Conservation (phyloP, 2,329 filamentous ascomycete genomes). For the Pestalotiopsis sp. region DNA sequence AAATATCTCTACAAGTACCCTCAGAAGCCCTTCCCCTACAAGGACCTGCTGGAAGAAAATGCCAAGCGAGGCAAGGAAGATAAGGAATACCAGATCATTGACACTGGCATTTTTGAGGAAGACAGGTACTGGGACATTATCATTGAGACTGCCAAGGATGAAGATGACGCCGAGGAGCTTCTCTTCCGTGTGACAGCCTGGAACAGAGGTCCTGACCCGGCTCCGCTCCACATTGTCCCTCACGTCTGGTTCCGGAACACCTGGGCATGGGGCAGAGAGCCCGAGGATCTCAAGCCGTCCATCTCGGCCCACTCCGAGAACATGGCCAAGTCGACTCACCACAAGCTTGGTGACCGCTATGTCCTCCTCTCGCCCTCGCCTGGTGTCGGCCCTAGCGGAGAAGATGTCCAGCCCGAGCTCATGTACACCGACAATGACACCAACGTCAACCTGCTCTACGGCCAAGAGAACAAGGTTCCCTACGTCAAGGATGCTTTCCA, state of each 20-base stretch:
- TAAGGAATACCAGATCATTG: conserved; percentile 87
- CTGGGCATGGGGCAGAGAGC: conserved; percentile 90
- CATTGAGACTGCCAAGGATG: conserved; percentile 94
- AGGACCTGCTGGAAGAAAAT: conserved; percentile 85
- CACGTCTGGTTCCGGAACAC: conserved; percentile 98
- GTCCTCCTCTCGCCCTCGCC: conserved; percentile 88
- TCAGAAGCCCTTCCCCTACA: conserved; percentile 87
- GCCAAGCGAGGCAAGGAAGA: conserved; percentile 75
- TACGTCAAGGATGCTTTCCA: conserved; percentile 98
- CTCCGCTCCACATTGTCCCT: conserved; percentile 89
- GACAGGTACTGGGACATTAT: conserved; percentile 96
- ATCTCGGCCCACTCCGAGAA: conserved; percentile 69
- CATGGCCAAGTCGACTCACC: conserved; percentile 76
- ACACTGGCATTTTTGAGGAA: conserved; percentile 87
- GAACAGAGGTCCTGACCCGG: conserved; percentile 89
- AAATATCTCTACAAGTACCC: conserved; percentile 98
- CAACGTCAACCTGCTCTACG: conserved; percentile 79
- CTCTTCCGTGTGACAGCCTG: conserved; percentile 94
- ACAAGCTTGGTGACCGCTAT: conserved; percentile 80
- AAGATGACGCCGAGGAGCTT: conserved; percentile 87
- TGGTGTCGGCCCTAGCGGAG: conserved; percentile 74
- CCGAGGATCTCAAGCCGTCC: conserved; percentile 76
- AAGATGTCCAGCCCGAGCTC: conserved; percentile 83
- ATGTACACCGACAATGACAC: conserved; percentile 97
- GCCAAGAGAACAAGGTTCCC: conserved; percentile 74